Evolutionary conservation across 352 stramenopile species (phyloP).

Genomic region (Phytophthora crassamura): DNA sequence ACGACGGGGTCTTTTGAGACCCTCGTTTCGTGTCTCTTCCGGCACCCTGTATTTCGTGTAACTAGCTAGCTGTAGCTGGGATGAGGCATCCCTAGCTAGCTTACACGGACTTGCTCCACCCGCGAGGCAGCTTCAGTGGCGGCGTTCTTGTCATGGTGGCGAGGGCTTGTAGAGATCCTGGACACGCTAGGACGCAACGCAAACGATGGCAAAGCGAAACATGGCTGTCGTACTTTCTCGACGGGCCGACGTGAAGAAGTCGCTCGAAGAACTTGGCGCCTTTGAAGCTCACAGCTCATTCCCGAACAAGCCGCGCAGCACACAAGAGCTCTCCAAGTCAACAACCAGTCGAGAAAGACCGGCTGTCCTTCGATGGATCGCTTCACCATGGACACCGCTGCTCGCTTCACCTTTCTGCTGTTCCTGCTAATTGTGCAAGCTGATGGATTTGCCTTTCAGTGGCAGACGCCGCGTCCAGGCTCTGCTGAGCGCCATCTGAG

Average conservation of each 20-base stretch:
- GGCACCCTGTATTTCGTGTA: too few species aligned
- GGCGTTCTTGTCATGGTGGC: too few species aligned
- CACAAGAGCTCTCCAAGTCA: constrained; percentile 12
- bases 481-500: constrained; percentile 7
- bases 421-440: constrained; percentile 6
- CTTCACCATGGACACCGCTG: constrained; percentile 17
- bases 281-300: constrained; percentile 9
- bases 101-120: too few species aligned
- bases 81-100: too few species aligned
- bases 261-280: constrained; percentile 1
- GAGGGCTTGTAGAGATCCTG: too few species aligned
- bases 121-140: too few species aligned
- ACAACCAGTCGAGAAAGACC: constrained; percentile 3
- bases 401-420: constrained; percentile 9
- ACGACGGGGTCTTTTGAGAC: too few species aligned
- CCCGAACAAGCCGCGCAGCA: constrained; percentile 4
- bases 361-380: too few species aligned
- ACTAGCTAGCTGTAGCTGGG: too few species aligned
- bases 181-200: too few species aligned
- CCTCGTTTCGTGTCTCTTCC: too few species aligned
- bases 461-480: constrained; percentile 1
- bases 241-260: not conserved
- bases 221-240: constrained; percentile 25
- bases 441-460: constrained; percentile 1
- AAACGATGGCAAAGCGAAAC: not conserved